Evolutionary conservation across 805 yeast genomes (phyloP).

Genomic region (Maudiozyma turicensis): DNA sequence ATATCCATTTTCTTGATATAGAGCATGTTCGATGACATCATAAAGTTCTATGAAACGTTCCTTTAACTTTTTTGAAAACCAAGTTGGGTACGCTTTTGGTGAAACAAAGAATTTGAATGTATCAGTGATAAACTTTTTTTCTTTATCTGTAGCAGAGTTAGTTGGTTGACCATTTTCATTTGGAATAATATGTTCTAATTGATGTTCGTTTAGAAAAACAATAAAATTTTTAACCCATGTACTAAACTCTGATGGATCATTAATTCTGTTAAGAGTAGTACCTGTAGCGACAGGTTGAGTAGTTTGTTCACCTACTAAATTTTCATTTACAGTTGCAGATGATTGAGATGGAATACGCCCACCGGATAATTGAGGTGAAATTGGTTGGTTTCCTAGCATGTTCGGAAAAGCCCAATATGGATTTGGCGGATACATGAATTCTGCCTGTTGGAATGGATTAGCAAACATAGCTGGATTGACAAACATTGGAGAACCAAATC

Average conservation of each 20-base stretch:
- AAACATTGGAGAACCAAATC: background rate
- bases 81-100: background rate
- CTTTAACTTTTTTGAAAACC: background rate
- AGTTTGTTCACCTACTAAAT: background rate
- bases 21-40: background rate
- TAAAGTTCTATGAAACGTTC: background rate
- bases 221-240: background rate
- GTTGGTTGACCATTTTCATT: background rate
- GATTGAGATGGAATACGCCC: background rate
- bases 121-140: background rate
- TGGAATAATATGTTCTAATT: background rate
- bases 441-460: background rate
- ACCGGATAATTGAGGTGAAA: background rate
- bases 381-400: background rate
- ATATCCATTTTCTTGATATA: background rate
- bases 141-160: background rate
- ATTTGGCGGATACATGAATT: background rate
- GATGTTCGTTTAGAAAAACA: background rate
- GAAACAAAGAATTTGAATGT: slow-evolving; percentile 1
- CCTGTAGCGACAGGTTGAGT: background rate
- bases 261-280: background rate
- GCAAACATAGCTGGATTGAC: background rate
- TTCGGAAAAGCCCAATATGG: background rate
- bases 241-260: background rate
- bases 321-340: background rate